phyloP scores from a whole-genome alignment of 2,329 filamentous ascomycete genomes.

The Penicillium sp. region DNA sequence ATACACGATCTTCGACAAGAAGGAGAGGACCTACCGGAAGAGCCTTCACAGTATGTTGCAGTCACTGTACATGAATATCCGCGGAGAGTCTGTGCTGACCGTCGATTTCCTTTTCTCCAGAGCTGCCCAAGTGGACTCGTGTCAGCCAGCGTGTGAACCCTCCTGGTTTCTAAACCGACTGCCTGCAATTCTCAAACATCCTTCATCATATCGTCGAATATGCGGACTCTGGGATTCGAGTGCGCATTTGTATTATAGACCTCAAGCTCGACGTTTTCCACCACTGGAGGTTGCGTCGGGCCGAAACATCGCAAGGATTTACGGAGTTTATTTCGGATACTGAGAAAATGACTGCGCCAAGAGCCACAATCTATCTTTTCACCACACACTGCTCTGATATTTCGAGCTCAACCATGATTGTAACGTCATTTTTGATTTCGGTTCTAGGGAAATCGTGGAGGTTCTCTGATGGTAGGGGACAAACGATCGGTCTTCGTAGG shows the following conservation, averaged over 20 bases:
- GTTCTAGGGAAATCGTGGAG: no score
- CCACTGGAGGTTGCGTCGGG: constrained; percentile 8
- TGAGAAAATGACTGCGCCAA: constrained; percentile 20
- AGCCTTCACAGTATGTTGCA: constrained; percentile 81
- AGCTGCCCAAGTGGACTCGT: constrained; percentile 88
- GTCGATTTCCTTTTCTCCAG: constrained; percentile 39
- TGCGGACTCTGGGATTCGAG: constrained; percentile 1
- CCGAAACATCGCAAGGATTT: constrained; percentile 23
- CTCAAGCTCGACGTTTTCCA: constrained; percentile 5
- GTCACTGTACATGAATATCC: neutral
- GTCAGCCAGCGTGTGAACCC: constrained; percentile 91
- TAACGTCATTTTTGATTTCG: no score
- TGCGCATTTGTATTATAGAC: constrained; percentile 30
- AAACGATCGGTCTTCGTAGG: neutral
- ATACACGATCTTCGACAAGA: constrained; percentile 95
- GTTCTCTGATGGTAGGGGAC: neutral
- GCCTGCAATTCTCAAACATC: neutral
- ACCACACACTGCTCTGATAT: no score
- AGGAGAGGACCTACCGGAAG: constrained; percentile 93
- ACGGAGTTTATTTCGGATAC: constrained; percentile 32
- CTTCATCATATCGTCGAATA: constrained; percentile 4
- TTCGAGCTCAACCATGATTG: no score
- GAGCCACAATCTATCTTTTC: neutral
- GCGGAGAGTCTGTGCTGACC: neutral
- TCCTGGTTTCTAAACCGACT: constrained; percentile 67